These are phyloP conservation scores for Aquilaria yunnanensis DNA, from an alignment of 345 rosid species.

Conservation along the genomic window DNA sequence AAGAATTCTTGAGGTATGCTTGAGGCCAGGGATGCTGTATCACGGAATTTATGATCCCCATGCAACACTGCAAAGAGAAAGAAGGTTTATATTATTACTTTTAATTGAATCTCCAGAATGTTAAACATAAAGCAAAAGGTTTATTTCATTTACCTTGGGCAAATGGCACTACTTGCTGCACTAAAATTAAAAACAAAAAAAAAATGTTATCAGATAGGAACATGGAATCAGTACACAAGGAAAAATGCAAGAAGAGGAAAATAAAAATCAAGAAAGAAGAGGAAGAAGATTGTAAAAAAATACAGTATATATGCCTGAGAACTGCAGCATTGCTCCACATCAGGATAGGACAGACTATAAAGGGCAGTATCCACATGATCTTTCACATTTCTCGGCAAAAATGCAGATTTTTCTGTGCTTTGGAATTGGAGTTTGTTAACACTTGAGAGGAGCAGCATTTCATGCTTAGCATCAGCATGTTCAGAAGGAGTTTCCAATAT, in stretches of 20 bases:
- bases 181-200: not conserved
- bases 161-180: slow-evolving; percentile 22
- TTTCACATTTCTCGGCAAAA: slow-evolving; percentile 21
- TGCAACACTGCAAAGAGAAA: slow-evolving; percentile 26
- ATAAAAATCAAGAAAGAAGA: not conserved
- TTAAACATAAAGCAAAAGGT: slow-evolving; percentile 2
- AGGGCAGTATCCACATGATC: slow-evolving; percentile 10
- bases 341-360: slow-evolving; percentile 12
- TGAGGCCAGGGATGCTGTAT: slow-evolving; percentile 23
- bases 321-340: slow-evolving; percentile 6
- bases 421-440: slow-evolving; percentile 29
- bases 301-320: slow-evolving; percentile 1
- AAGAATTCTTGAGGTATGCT: slow-evolving; percentile 37
- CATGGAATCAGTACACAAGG: not conserved
- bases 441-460: slow-evolving; percentile 12
- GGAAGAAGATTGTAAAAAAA: not conserved
- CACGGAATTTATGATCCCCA: slow-evolving; percentile 15
- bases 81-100: too few species aligned
- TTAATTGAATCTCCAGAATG: slow-evolving; percentile 4
- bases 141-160: slow-evolving; percentile 29
- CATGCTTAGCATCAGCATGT: not conserved
- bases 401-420: slow-evolving; percentile 31
- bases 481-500: slow-evolving; percentile 12
- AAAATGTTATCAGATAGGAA: not conserved
- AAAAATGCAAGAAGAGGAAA: not conserved